Evolutionary conservation across 352 stramenopile species (phyloP), one percentile per base, ranked within the genome.

Genomic region (Peronosclerospora sorghi): DNA sequence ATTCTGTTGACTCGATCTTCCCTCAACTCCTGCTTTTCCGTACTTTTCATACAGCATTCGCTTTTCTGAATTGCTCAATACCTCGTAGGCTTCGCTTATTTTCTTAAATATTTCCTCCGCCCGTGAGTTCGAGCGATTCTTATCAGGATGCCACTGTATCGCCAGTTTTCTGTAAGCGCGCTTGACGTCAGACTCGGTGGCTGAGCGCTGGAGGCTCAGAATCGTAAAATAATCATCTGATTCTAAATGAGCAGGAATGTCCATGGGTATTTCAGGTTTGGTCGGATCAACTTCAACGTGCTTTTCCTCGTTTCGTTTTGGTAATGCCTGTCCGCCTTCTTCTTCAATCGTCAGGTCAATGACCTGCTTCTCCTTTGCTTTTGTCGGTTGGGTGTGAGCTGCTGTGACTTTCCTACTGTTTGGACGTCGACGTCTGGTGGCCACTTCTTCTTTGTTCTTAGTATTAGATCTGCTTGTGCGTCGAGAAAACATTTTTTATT

Each of bases 111-210:
- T 77, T 43, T 96, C 86, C 20, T 87, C 74, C 8, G 88, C 87
- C 14, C 59, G 56, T 18, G 83, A 62, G 50, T 85, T 56, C 17
- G 73, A 65, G 28, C 79, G 72, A 56, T 96, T 96, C 59, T 97
- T 97, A 55, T 97, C 91, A 1, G 91, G 91, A 54, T 97, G 91
- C 65, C 86, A 96, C 48, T 91, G 90, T 27, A 97, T 61, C 20
- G 73, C 73, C 44, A 86, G 48, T 36, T 77, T 78, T 8, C 66
- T 46, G 51, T 86, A 89, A 26, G 77, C 77, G 14, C 62, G 61
- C 48, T 76, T 78, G 12, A 89, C 58, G n/a, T 86, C 74, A 0
- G 57, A 44, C 1, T 70, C 74, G 0, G 56, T 65, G 13, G 66
- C 71, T 0, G 49, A 42, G 28, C 59, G 63, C 8, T 51, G 13